phyloP scores from a whole-genome alignment of 345 rosid genomes.

The Trapa bicornis region DNA sequence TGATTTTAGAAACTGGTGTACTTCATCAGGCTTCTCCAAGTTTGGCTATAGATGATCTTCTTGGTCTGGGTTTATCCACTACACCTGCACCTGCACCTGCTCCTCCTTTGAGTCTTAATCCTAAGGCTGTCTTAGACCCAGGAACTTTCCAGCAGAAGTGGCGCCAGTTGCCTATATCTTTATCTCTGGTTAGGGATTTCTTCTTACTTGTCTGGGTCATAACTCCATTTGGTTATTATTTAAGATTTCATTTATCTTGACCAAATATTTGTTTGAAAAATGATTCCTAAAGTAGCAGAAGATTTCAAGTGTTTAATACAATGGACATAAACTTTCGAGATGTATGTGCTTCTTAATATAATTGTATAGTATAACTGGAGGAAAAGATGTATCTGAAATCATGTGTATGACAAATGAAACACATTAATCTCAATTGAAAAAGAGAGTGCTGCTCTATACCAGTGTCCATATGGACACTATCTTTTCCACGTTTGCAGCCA shows the following conservation, averaged over 20 bases:
- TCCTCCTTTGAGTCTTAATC: constrained; percentile 66
- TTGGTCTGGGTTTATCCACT: constrained; percentile 57
- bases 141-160: constrained; percentile 81
- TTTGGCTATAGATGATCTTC: constrained; percentile 72
- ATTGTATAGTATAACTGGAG: not conserved
- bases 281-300: not conserved
- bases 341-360: not conserved
- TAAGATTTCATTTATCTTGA: not conserved
- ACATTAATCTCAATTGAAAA: not conserved
- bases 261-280: not conserved
- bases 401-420: not conserved
- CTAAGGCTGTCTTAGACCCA: constrained; percentile 72
- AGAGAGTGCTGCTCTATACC: no score
- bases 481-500: not conserved
- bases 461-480: not conserved
- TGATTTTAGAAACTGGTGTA: constrained; percentile 24
- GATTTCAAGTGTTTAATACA: not conserved
- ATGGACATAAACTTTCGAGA: not conserved
- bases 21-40: constrained; percentile 29
- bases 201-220: not conserved
- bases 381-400: not conserved
- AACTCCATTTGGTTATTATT: not conserved
- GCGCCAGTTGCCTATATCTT: constrained; percentile 68
- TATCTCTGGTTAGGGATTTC: constrained; percentile 44
- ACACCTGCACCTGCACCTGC: constrained; percentile 27